Percentiles rank a stretch among this genome's conserved stretches.
These are phyloP conservation scores for Lepiota subincarnata DNA, from an alignment of 768 basidiomycete species.

Conservation along the genomic window DNA sequence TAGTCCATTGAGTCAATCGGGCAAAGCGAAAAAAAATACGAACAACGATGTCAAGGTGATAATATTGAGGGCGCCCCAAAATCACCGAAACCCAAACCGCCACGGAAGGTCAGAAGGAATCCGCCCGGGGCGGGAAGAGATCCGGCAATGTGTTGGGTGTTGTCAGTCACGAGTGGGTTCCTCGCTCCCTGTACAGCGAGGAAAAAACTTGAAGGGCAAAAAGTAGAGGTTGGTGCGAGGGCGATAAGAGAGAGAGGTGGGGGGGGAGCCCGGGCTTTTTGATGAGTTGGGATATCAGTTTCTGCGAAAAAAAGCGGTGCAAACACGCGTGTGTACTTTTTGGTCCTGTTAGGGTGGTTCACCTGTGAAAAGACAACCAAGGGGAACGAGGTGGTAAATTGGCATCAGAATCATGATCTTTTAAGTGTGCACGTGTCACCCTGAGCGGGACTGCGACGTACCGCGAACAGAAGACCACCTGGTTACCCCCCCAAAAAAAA, in stretches of 20 bases:
- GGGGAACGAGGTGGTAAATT: not conserved
- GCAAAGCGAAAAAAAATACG: conserved; percentile 13
- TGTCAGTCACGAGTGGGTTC: conserved; percentile 56
- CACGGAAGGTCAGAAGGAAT: conserved; percentile 51
- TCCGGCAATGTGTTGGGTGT: conserved; percentile 46
- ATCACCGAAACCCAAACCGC: conserved; percentile 74
- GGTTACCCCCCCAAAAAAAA: not conserved
- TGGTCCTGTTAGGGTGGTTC: conserved; percentile 72
- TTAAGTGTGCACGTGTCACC: conserved; percentile 1
- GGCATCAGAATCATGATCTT: conserved; percentile 16
- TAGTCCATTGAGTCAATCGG: not conserved
- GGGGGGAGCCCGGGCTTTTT: conserved; percentile 2
- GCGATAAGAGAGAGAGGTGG: conserved; percentile 14
- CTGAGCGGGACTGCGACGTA: conserved; percentile 21
- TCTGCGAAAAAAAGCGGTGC: conserved; percentile 2
- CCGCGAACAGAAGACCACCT: conserved; percentile 84
- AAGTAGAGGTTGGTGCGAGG: not conserved
- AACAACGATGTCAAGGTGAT: conserved; percentile 14
- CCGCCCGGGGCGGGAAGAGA: conserved; percentile 59
- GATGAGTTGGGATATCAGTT: conserved; percentile 9
- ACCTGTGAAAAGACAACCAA: conserved; percentile 37
- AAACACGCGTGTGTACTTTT: conserved; percentile 11
- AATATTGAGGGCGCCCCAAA: conserved; percentile 36
- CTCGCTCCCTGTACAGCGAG: conserved; percentile 72
- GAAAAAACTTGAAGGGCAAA: conserved; percentile 50